These are phyloP conservation scores for Diddensiella caesifluorescens DNA, from an alignment of 805 yeast genomes.

Conservation along the genomic window DNA sequence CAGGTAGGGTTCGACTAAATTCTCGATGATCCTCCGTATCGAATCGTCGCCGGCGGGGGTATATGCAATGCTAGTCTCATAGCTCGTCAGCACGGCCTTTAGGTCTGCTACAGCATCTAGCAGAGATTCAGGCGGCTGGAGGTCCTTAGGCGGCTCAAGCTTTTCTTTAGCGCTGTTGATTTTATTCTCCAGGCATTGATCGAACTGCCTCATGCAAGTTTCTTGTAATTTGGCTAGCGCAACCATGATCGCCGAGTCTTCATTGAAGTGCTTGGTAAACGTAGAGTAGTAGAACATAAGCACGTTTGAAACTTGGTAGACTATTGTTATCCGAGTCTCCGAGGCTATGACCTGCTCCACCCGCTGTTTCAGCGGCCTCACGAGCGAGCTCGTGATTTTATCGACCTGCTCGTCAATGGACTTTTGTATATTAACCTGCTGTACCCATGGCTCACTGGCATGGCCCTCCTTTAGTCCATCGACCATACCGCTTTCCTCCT, in stretches of 20 bases:
- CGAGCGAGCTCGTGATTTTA: conserved; percentile 47
- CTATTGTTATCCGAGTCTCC: conserved; percentile 51
- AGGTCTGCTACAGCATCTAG: conserved; percentile 58
- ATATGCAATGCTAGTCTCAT: conserved; percentile 32
- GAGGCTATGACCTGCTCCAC: conserved; percentile 64
- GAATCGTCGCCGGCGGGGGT: conserved; percentile 12
- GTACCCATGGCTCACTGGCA: conserved; percentile 17
- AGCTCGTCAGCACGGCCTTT: conserved; percentile 49
- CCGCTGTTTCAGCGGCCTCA: conserved; percentile 56
- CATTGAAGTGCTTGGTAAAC: conserved; percentile 44
- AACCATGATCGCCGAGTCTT: conserved; percentile 26
- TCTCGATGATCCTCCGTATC: conserved; percentile 26
- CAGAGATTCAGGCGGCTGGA: conserved; percentile 82
- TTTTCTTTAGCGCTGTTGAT: conserved; percentile 32
- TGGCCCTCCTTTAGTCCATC: conserved; percentile 19
- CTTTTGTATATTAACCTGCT: conserved; percentile 29
- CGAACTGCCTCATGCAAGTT: conserved; percentile 39
- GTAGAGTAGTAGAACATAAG: conserved; percentile 62
- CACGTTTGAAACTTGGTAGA: conserved; percentile 56
- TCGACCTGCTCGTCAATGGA: conserved; percentile 39
- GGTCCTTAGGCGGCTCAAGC: conserved; percentile 41
- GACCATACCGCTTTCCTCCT: conserved; percentile 23
- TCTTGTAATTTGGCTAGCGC: conserved; percentile 30
- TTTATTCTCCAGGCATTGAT: conserved; percentile 36
- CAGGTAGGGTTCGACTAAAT: conserved; percentile 31